Evolutionary conservation across 371 early-diverging fungal genomes (phyloP).

Genomic region (Batkoa obscura): DNA sequence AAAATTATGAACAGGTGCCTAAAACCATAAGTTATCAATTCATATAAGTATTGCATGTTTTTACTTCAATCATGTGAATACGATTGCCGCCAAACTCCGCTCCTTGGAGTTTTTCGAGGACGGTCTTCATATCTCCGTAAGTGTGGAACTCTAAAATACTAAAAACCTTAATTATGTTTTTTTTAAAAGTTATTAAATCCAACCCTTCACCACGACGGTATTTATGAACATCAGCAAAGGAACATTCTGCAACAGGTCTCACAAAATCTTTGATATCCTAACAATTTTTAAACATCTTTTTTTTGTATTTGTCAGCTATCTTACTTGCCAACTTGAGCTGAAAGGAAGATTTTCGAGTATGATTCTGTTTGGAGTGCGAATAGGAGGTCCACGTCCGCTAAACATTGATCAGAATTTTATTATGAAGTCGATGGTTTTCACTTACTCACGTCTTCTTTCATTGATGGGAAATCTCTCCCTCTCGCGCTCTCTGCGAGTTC

Average conservation of each 20-base stretch:
- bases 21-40: neutral
- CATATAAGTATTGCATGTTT: neutral
- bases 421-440: no score
- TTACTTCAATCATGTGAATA: slow-evolving; percentile 62
- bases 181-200: slow-evolving; percentile 8
- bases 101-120: slow-evolving; percentile 66
- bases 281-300: neutral
- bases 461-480: no score
- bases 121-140: slow-evolving; percentile 63
- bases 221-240: slow-evolving; percentile 73
- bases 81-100: slow-evolving; percentile 65
- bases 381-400: slow-evolving; percentile 23
- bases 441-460: no score
- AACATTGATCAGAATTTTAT: neutral
- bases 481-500: slow-evolving; percentile 31
- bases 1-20: neutral
- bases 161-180: slow-evolving; percentile 6
- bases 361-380: slow-evolving; percentile 35
- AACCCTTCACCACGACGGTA: slow-evolving; percentile 73
- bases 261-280: slow-evolving; percentile 93
- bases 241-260: slow-evolving; percentile 86
- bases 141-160: slow-evolving; percentile 77
- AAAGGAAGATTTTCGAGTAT: slow-evolving; percentile 48
- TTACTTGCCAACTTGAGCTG: slow-evolving; percentile 66
- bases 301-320: neutral